These are phyloP conservation scores for Penicillium coprophilum DNA, from an alignment of 495 filamentous ascomycete species.

Conservation along the genomic window DNA sequence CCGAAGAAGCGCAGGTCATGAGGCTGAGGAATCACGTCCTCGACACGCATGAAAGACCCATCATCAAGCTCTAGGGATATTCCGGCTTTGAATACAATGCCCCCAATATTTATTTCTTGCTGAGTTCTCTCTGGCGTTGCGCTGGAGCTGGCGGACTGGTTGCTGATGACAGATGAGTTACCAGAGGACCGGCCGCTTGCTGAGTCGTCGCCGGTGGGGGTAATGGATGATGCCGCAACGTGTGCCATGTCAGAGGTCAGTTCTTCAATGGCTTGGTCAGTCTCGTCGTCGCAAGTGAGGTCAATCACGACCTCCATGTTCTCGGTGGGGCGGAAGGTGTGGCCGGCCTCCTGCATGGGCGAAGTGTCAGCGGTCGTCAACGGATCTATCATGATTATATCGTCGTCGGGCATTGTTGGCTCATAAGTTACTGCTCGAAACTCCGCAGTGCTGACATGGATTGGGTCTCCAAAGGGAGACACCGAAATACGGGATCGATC, in stretches of 20 bases:
- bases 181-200: background rate
- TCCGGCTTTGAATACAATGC: constrained; percentile 4
- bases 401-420: background rate
- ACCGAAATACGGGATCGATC: constrained; percentile 1
- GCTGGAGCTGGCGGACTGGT: background rate
- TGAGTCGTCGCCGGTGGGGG: background rate
- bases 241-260: constrained; percentile 3
- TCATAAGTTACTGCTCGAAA: background rate
- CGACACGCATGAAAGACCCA: constrained; percentile 16
- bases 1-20: constrained; percentile 4
- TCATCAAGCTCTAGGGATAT: constrained; percentile 20
- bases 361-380: background rate
- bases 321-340: background rate
- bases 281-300: background rate
- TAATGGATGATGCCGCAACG: background rate
- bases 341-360: background rate
- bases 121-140: background rate
- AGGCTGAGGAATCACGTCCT: constrained; percentile 2
- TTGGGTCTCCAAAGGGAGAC: background rate
- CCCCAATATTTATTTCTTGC: background rate
- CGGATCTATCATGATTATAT: background rate
- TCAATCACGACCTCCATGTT: background rate
- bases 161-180: background rate
- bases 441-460: background rate
- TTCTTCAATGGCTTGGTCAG: background rate